These are phyloP conservation scores for Mycena epipterygia DNA, from an alignment of 768 basidiomycete species.

Conservation along the genomic window DNA sequence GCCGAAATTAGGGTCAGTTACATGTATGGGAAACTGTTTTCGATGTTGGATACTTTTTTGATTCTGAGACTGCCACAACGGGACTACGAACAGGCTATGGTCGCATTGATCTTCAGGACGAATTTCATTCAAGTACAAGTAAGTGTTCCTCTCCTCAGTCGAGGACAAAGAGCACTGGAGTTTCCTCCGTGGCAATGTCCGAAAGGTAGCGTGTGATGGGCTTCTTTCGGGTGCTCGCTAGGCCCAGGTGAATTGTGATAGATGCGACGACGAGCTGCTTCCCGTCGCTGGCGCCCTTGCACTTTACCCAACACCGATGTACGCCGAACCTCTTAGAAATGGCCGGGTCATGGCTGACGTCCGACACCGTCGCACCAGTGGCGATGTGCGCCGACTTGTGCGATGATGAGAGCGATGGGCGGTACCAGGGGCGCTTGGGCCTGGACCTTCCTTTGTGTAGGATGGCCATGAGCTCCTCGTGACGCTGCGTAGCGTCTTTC, in stretches of 20 bases:
- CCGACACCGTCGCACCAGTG: conserved; percentile 6
- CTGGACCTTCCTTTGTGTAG: too few species aligned
- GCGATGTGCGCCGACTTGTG: conserved; percentile 17
- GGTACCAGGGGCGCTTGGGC: too few species aligned
- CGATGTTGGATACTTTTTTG: too few species aligned
- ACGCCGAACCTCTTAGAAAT: background rate
- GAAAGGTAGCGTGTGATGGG: conserved; percentile 2
- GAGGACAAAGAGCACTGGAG: too few species aligned
- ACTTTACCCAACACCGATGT: conserved; percentile 27
- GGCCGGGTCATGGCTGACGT: conserved; percentile 15
- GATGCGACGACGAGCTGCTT: conserved; percentile 14
- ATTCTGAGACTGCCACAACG: too few species aligned
- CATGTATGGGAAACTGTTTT: too few species aligned
- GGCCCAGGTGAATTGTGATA: background rate
- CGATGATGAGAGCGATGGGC: conserved; percentile 18
- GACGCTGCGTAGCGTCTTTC: conserved; percentile 27
- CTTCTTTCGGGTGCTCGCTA: conserved; percentile 18
- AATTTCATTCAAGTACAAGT: too few species aligned
- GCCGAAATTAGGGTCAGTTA: too few species aligned
- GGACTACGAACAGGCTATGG: too few species aligned
- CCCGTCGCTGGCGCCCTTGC: conserved; percentile 14
- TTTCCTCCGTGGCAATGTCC: conserved; percentile 1
- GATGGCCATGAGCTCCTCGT: conserved; percentile 33
- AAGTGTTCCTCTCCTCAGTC: too few species aligned
- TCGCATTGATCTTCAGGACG: too few species aligned